Conservation (phyloP, 1,284 basidiomycete species). For the Amylostereum areolatum region DNA sequence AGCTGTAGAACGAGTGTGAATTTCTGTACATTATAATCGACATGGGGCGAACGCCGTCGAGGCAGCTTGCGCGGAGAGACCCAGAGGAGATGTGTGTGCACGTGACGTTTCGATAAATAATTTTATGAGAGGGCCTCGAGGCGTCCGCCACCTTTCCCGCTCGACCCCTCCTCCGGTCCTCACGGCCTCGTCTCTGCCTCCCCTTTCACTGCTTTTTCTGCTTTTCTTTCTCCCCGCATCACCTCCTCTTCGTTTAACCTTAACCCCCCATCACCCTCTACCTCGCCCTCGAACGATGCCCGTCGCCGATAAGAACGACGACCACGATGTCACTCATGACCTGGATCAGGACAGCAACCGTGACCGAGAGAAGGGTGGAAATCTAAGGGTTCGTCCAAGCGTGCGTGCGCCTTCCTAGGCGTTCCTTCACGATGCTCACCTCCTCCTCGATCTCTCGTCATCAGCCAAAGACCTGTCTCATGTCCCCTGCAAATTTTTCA, state of each 20-base stretch:
- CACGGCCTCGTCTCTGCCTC: constrained; percentile 6
- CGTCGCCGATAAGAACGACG: constrained; percentile 24
- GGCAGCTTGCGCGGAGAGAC: too few species aligned
- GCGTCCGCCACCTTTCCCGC: constrained; percentile 4
- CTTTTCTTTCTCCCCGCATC: not conserved
- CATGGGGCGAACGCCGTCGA: too few species aligned
- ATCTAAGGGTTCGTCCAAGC: constrained; percentile 29
- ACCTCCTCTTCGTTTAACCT: constrained; percentile 7
- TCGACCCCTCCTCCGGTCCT: constrained; percentile 10
- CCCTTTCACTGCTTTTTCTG: constrained; percentile 5
- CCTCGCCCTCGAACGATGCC: constrained; percentile 18
- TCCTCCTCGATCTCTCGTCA: not conserved
- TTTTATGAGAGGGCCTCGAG: too few species aligned
- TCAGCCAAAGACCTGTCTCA: constrained; percentile 87
- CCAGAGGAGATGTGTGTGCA: too few species aligned
- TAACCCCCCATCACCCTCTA: not conserved
- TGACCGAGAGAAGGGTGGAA: constrained; percentile 26
- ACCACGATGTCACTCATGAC: constrained; percentile 21
- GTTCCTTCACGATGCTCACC: constrained; percentile 2
- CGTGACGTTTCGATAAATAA: too few species aligned
- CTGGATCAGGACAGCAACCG: constrained; percentile 20
- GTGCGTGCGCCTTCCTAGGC: constrained; percentile 19
- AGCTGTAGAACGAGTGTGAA: too few species aligned
- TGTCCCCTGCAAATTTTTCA: constrained; percentile 98
- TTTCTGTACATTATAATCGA: too few species aligned